Base-by-base conservation (phyloP, 768 basidiomycete species). In the Boletus barrowsii region DNA sequence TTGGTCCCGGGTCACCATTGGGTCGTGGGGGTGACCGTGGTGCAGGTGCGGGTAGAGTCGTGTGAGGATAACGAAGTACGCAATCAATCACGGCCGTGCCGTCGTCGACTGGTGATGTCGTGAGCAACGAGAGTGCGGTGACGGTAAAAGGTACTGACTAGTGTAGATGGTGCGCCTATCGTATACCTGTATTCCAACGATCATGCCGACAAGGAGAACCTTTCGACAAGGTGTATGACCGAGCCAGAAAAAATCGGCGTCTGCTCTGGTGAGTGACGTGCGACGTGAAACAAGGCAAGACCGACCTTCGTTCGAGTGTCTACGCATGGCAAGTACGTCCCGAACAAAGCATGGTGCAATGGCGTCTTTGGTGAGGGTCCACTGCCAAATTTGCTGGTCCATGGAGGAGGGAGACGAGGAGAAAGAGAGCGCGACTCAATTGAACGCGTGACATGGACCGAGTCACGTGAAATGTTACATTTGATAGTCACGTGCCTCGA, bases 31-130 rank as follows among this genome's bases (percentile, higher is more conserved):
- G 40, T 15, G 49, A 44, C n/a, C 43, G 62, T 4, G 35, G 26
- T 33, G 39, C 42, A 5, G 64, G 57, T 22, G 49, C 40, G 2
- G 62, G 56, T 10, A 66, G 64, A 22, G 68, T 58, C 6, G 67
- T 66, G 17, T 68, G 72, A 35, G 69, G 66, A 40, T 73, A 71
- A 24, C 71, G 74, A 62, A 82, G 78, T 3, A 73, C 63, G 61
- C 89, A 90, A 44, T 91, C 88, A 22, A 92, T 76, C 4, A 86
- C 83, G 30, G 74, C 83, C 3, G 88, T 87, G 5, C 88, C 87
- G 60, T 92, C 90, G 63, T 92, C 90, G 55, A 90, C 87, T 91
- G 47, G 29, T 7, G 18, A 45, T 14, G 32, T 11, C 0, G 42
- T 60, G 43, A 57, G 47, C 14, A 41, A 15, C 18, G 35, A 26